Evolutionary conservation across 768 basidiomycete genomes (phyloP).

Genomic region (Coprinopsis marcescibilis): DNA sequence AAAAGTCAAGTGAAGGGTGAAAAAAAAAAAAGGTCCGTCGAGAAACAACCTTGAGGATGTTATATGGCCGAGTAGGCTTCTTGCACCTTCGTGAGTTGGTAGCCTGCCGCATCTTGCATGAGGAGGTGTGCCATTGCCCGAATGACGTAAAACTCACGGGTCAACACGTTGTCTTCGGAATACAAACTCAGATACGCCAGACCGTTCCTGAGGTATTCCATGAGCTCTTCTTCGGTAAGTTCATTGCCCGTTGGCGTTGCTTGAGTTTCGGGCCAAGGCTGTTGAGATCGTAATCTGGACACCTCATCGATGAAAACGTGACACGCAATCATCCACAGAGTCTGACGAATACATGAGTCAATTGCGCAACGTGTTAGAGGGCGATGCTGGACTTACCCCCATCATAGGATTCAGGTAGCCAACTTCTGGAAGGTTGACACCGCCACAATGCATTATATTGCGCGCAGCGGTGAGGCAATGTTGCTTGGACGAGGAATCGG

Average conservation of each 20-base stretch:
- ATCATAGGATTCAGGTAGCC: conserved; percentile 43
- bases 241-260: conserved; percentile 13
- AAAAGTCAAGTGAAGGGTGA: conserved; percentile 8
- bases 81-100: conserved; percentile 41
- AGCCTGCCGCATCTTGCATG: conserved; percentile 23
- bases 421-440: conserved; percentile 32
- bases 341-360: conserved; percentile 23
- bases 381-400: conserved; percentile 34
- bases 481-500: conserved; percentile 35
- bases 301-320: conserved; percentile 44
- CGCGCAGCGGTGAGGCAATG: conserved; percentile 38
- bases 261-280: conserved; percentile 23
- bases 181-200: conserved; percentile 36
- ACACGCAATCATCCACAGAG: conserved; percentile 42
- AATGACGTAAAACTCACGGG: conserved; percentile 32
- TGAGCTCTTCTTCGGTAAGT: conserved; percentile 34
- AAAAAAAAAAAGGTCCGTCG: conserved; percentile 7
- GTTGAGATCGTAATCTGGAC: conserved; percentile 31
- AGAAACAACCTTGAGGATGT: conserved; percentile 11
- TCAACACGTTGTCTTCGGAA: conserved; percentile 38
- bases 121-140: conserved; percentile 3
- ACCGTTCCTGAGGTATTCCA: conserved; percentile 33
- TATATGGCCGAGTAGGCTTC: conserved; percentile 38
- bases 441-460: conserved; percentile 35
- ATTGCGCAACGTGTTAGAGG: conserved; percentile 9